Evolutionary conservation across 2,329 filamentous ascomycete genomes (phyloP).

Genomic region (Gliomastix tumulicola): DNA sequence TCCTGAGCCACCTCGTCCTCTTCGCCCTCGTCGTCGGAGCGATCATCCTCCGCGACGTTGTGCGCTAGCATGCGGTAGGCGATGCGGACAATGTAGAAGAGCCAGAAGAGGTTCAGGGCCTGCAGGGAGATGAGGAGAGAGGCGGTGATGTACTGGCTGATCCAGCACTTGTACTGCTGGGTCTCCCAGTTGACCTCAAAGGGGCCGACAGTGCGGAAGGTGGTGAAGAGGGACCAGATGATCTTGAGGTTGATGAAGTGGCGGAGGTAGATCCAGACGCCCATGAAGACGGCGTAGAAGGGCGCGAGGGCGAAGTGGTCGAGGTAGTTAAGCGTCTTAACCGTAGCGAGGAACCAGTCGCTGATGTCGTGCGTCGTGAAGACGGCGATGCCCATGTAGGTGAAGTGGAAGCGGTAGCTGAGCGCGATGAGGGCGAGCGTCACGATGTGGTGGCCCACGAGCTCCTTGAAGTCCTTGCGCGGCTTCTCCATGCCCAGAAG

Average conservation of each 20-base stretch:
- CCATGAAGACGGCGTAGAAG: constrained; percentile 79
- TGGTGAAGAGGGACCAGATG: constrained; percentile 66
- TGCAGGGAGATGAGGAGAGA: constrained; percentile 60
- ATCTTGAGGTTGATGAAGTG: constrained; percentile 79
- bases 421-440: constrained; percentile 75
- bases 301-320: constrained; percentile 71
- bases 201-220: constrained; percentile 68
- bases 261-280: constrained; percentile 81
- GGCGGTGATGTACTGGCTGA: constrained; percentile 63
- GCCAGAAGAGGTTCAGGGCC: constrained; percentile 74
- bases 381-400: constrained; percentile 86
- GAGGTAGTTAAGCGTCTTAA: constrained; percentile 87
- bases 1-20: constrained; percentile 39
- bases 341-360: constrained; percentile 92
- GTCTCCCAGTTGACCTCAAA: constrained; percentile 71
- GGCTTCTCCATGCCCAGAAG: constrained; percentile 85
- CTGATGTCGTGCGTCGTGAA: constrained; percentile 94
- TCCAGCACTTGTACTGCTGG: constrained; percentile 68
- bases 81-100: constrained; percentile 70
- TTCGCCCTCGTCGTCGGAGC: constrained; percentile 63
- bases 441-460: constrained; percentile 87
- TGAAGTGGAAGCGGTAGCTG: constrained; percentile 95
- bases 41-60: constrained; percentile 59
- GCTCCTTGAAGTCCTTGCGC: constrained; percentile 89
- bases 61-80: constrained; percentile 62